These are phyloP conservation scores for Fusarium palustre DNA, from an alignment of 2,329 filamentous ascomycete genomes.

Conservation along the genomic window DNA sequence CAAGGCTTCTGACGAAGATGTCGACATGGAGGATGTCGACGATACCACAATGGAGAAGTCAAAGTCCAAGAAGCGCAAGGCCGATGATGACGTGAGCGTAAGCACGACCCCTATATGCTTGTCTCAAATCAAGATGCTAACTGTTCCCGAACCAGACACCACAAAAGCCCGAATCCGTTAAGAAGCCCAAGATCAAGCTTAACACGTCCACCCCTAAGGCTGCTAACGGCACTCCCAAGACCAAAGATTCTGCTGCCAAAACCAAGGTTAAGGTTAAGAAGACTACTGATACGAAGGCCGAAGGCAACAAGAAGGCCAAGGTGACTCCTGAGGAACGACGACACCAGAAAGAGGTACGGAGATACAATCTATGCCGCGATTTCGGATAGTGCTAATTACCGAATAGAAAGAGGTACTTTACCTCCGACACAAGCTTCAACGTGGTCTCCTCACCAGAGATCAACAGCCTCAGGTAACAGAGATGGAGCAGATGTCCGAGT, in stretches of 20 bases:
- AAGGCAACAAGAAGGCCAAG: conserved; percentile 66
- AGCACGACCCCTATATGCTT: conserved; percentile 29
- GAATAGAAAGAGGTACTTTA: conserved; percentile 83
- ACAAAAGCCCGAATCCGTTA: conserved; percentile 70
- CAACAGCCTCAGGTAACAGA: conserved; percentile 87
- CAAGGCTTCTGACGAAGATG: conserved; percentile 67
- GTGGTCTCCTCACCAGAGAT: conserved; percentile 88
- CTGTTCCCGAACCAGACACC: conserved; percentile 58
- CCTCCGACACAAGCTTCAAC: conserved; percentile 92
- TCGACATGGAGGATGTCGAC: conserved; percentile 72
- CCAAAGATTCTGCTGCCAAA: conserved; percentile 66
- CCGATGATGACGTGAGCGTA: conserved; percentile 76
- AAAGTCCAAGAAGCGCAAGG: conserved; percentile 81
- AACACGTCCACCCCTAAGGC: conserved; percentile 59
- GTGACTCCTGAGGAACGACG: conserved; percentile 68
- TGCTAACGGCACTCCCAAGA: conserved; percentile 55
- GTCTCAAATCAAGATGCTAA: conserved; percentile 25
- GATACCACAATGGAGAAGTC: conserved; percentile 71
- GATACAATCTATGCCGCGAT: background rate
- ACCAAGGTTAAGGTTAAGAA: conserved; percentile 67
- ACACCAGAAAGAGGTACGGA: conserved; percentile 69
- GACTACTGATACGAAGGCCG: conserved; percentile 68
- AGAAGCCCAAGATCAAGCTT: conserved; percentile 76
- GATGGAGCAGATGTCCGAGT: conserved; percentile 82
- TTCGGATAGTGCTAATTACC: conserved; percentile 50